Conservation (phyloP, 805 yeast genomes). For the Alloascoidea africana region DNA sequence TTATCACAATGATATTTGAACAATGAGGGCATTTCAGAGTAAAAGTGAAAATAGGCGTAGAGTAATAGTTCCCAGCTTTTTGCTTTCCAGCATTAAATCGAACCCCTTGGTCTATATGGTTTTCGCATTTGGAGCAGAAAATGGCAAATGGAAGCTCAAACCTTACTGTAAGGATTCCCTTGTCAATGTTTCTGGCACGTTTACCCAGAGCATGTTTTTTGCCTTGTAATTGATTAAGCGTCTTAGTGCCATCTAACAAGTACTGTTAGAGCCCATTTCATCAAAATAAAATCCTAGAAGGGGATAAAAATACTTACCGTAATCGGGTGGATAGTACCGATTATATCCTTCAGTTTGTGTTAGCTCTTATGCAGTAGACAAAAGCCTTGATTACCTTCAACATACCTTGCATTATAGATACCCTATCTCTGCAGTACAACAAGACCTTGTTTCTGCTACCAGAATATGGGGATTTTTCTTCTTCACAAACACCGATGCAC, state of each 20-base stretch:
- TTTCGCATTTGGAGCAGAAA: slow-evolving; percentile 13
- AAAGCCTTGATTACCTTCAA: too few species aligned
- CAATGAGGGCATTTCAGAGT: slow-evolving; percentile 15
- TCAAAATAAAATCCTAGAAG: background rate
- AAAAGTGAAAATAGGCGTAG: slow-evolving; percentile 16
- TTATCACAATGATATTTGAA: slow-evolving; percentile 11
- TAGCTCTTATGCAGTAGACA: too few species aligned
- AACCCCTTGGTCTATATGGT: slow-evolving; percentile 14
- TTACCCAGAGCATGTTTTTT: slow-evolving; percentile 12
- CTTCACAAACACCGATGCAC: too few species aligned
- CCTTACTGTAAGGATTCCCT: slow-evolving; percentile 14
- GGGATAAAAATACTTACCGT: slow-evolving; percentile 11
- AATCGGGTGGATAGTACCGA: slow-evolving; percentile 19
- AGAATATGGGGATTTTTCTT: too few species aligned
- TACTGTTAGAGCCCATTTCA: background rate
- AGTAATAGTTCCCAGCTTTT: slow-evolving; percentile 13
- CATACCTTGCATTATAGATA: too few species aligned
- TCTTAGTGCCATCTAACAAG: slow-evolving; percentile 13
- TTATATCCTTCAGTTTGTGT: too few species aligned
- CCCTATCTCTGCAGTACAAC: too few species aligned
- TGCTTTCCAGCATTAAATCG: slow-evolving; percentile 18
- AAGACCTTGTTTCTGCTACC: too few species aligned
- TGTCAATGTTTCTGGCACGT: slow-evolving; percentile 12
- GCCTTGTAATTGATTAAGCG: slow-evolving; percentile 15
- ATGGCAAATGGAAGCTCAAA: slow-evolving; percentile 17